phyloP scores from a whole-genome alignment of 108 stramenopile genomes.

The Craspedostauros australis region DNA sequence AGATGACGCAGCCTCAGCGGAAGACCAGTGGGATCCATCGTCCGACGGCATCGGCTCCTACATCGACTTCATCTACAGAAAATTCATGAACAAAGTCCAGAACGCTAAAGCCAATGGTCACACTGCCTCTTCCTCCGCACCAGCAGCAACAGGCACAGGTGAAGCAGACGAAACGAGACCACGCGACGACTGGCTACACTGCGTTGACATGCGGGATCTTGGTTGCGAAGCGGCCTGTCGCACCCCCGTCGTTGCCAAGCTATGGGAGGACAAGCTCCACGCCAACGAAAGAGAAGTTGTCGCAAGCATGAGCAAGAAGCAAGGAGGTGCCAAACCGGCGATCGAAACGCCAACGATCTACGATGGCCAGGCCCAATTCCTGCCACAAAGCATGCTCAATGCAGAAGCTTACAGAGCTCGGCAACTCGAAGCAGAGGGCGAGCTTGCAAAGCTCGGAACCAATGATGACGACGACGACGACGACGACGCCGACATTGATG shows the following conservation, averaged over 20 bases:
- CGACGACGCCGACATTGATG: conserved; percentile 10
- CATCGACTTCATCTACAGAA: conserved; percentile 25
- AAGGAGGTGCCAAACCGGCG: neutral
- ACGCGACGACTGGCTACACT: conserved; percentile 16
- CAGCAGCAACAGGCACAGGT: neutral
- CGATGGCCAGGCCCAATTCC: conserved; percentile 6
- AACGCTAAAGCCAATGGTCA: neutral
- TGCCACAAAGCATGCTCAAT: conserved; percentile 19
- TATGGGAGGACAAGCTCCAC: conserved; percentile 26
- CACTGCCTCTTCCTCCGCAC: neutral
- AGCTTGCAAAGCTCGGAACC: neutral
- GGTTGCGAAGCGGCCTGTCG: conserved; percentile 31
- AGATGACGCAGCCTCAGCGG: conserved; percentile 19
- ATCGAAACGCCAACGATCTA: neutral
- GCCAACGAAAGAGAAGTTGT: conserved; percentile 18
- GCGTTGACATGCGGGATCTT: conserved; percentile 27
- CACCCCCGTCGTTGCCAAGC: conserved; percentile 11
- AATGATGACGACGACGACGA: conserved; percentile 13
- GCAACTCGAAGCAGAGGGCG: conserved; percentile 3
- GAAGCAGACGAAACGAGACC: neutral
- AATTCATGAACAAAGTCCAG: conserved; percentile 14
- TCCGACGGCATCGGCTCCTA: conserved; percentile 37
- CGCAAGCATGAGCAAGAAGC: conserved; percentile 8
- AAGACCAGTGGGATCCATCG: conserved; percentile 25
- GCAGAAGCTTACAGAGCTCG: conserved; percentile 20